Base-by-base conservation (phyloP, 2,329 filamentous ascomycete species). In the Juglanconis oblonga region DNA sequence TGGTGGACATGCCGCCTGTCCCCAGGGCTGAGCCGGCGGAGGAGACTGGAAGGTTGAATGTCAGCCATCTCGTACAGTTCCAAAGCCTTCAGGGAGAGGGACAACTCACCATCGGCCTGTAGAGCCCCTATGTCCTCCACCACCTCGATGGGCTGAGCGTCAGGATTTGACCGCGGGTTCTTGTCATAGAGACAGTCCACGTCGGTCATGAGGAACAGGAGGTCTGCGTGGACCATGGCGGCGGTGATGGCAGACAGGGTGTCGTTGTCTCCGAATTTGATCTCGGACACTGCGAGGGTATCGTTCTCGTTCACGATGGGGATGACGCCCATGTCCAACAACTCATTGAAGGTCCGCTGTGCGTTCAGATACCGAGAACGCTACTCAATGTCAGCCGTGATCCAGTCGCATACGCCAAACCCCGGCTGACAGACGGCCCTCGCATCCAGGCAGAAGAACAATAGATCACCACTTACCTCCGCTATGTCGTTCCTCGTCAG, bases 291-390 rank as follows among this genome's bases (percentile, higher is more conserved):
- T 31, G 93, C 92, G 57, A 99, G 79, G 3, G 95, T 99, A 74
- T 99, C 95, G 74, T 99, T 99, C 77, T 99, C 95, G 70, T 99
- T 99, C 65, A 99, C 95, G 68, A 99, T 97, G 9, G 95, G 95
- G 64, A 99, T 96, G 32, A 98, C 94, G 2, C 93, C 93, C 89
- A 97, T 95, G 69, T 93, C 88, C 17, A 99, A 79, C 51, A 98
- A 82, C 74, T 97, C 92, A 55, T 87, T 84, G 72, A 99, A 91
- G 0, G 95, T 98, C 71, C 97, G 97, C 76, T 97, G 92, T 0
- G 95, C 95, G 77, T 99, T 99, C 64, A 93, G 83, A 73, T 98
- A 99, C 80, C 96, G 90, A 33, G 92, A 94, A 62, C 92, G 88
- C 86, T 92, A 63, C 38, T 17, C 14, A 38, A 29, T 6, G 57